Evolutionary conservation across 2,329 filamentous ascomycete genomes (phyloP).

Genomic region (Endocalyx cinctus): DNA sequence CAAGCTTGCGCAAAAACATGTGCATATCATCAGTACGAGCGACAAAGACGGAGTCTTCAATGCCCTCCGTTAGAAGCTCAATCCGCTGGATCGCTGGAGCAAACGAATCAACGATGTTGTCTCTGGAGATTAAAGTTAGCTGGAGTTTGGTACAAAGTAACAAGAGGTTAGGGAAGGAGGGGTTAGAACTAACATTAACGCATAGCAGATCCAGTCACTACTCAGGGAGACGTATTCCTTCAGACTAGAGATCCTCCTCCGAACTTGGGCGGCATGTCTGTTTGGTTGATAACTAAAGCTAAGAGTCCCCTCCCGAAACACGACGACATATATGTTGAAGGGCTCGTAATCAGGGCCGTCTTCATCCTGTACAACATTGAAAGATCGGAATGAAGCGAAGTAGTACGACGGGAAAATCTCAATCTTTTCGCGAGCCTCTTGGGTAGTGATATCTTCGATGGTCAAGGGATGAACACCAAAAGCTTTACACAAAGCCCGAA

Average conservation of each 20-base stretch:
- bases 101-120: conserved; percentile 96
- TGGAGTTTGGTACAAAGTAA: conserved; percentile 21
- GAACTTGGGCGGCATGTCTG: conserved; percentile 80
- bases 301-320: conserved; percentile 90
- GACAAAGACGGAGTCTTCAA: conserved; percentile 93
- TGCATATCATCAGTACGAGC: conserved; percentile 87
- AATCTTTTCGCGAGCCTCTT: conserved; percentile 96
- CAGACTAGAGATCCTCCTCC: conserved; percentile 84
- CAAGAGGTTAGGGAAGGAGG: background rate
- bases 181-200: conserved; percentile 68
- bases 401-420: conserved; percentile 97
- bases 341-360: conserved; percentile 82
- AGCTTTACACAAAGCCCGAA: conserved; percentile 82
- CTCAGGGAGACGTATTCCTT: conserved; percentile 94
- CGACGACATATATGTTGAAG: conserved; percentile 93
- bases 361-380: conserved; percentile 73
- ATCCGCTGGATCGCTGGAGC: conserved; percentile 83
- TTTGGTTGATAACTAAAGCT: conserved; percentile 93
- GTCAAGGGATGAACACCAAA: conserved; percentile 96
- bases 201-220: conserved; percentile 98
- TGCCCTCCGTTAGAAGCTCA: conserved; percentile 82
- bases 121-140: no score
- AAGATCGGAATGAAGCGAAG: conserved; percentile 95
- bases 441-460: conserved; percentile 90
- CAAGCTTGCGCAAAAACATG: conserved; percentile 80